Conservation (phyloP, 2,329 filamentous ascomycete genomes). For the Colletotrichum tanaceti region DNA sequence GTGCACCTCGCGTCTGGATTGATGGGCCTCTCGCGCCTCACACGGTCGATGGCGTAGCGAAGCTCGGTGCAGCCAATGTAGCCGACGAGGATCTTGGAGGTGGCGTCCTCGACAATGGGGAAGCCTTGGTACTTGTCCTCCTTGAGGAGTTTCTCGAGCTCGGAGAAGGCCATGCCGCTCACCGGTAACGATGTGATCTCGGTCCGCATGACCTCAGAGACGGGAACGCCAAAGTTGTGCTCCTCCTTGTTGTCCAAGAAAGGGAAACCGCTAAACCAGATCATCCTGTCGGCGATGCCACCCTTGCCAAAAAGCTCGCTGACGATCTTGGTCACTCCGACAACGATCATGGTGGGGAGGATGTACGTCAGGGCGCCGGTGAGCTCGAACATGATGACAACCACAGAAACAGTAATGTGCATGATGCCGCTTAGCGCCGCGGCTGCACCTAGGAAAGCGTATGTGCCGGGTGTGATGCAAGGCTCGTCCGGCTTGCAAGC, state of each 20-base stretch:
- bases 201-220: slow-evolving; percentile 88
- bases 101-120: slow-evolving; percentile 83
- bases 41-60: slow-evolving; percentile 86
- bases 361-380: slow-evolving; percentile 98
- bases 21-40: slow-evolving; percentile 76
- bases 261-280: slow-evolving; percentile 97
- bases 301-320: slow-evolving; percentile 93
- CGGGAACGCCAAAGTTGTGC: slow-evolving; percentile 94
- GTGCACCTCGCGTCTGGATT: slow-evolving; percentile 76
- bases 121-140: slow-evolving; percentile 92
- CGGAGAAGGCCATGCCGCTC: slow-evolving; percentile 77
- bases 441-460: slow-evolving; percentile 92
- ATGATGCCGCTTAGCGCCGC: slow-evolving; percentile 95
- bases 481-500: slow-evolving; percentile 90
- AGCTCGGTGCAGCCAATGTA: slow-evolving; percentile 95
- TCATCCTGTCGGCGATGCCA: slow-evolving; percentile 97
- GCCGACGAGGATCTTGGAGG: slow-evolving; percentile 79
- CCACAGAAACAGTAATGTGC: slow-evolving; percentile 96
- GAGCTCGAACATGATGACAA: slow-evolving; percentile 99
- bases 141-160: slow-evolving; percentile 79
- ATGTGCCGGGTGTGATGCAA: slow-evolving; percentile 97
- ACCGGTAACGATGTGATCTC: slow-evolving; percentile 80
- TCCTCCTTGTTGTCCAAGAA: slow-evolving; percentile 98
- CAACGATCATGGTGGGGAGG: slow-evolving; percentile 97
- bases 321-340: slow-evolving; percentile 95